Evolutionary conservation across 2,329 filamentous ascomycete genomes (phyloP), one percentile per base, ranked within the genome.

Genomic region (Aspergillus sp.): DNA sequence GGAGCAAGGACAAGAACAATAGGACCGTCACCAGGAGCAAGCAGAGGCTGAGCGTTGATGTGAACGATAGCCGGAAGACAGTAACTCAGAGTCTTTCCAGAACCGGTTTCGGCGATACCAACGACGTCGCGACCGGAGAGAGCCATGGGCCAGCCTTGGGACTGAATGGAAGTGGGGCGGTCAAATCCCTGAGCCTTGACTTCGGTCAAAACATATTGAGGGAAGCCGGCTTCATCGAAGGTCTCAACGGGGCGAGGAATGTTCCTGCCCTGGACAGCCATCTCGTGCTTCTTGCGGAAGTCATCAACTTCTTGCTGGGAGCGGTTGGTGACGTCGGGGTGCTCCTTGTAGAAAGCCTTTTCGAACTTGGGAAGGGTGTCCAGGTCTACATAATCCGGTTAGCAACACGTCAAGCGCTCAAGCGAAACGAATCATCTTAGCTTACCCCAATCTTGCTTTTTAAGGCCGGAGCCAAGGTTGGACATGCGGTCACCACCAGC

Each of bases 301-400:
- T 84, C 86, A 23, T 90, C 86, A 49, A 98, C 86, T 54, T 97
- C 91, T 48, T 81, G 81, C 38, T 81, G 69, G 10, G 88, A 83
- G 64, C 93, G 88, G 61, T 72, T 77, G 53, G 83, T 73, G 52
- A 98, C 91, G 51, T 82, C 82, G 27, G 85, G 79, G 66, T 93
- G 84, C 74, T 97, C 93, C 77, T 97, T 95, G 82, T 98, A 98
- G 76, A 98, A 98, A 7, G 88, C 90, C 75, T 98, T 98, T 70
- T 98, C 93, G 74, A 98, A 98, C 73, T 97, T 97, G 61, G 93
- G 91, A 41, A 98, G 66, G 5, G 84, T 70, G 63, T 70, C 77
- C 46, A 93, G 62, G 67, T 98, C 93, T 93, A 57, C 17, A 44
- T 33, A 50, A 48, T 38, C 54, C 44, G 20, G 53, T 69, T 58